Conservation (phyloP, 768 basidiomycete genomes). For the Collybiopsis luxurians region DNA sequence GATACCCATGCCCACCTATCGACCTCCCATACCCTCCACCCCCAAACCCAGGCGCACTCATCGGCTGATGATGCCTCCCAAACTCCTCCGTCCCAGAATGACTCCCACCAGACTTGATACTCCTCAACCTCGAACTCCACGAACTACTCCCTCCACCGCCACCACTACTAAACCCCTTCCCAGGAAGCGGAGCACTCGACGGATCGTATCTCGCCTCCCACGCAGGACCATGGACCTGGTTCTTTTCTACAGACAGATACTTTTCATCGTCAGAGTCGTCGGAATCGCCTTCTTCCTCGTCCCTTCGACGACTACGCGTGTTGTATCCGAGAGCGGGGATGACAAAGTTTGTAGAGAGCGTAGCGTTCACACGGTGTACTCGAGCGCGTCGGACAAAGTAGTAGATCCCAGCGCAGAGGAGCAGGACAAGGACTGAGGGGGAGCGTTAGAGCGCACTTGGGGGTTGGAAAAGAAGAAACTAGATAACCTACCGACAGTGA, state of each 20-base stretch:
- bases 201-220: constrained; percentile 4
- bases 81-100: constrained; percentile 3
- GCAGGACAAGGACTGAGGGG: background rate
- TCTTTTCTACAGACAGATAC: constrained; percentile 3
- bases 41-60: background rate
- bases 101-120: background rate
- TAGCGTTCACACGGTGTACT: background rate
- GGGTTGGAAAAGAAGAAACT: background rate
- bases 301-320: background rate
- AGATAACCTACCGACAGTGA: background rate
- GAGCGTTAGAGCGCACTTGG: background rate
- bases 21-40: too few species aligned
- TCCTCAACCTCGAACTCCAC: background rate
- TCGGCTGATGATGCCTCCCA: background rate
- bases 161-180: background rate
- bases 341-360: background rate
- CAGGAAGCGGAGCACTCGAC: background rate
- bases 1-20: too few species aligned
- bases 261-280: background rate
- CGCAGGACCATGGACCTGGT: background rate
- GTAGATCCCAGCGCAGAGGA: background rate
- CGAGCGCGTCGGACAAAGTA: background rate
- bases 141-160: background rate
- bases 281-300: background rate
- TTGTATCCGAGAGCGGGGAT: constrained; percentile 1